Evolutionary conservation across 1,284 basidiomycete species (phyloP).

Genomic region (Malassezia brasiliensis): DNA sequence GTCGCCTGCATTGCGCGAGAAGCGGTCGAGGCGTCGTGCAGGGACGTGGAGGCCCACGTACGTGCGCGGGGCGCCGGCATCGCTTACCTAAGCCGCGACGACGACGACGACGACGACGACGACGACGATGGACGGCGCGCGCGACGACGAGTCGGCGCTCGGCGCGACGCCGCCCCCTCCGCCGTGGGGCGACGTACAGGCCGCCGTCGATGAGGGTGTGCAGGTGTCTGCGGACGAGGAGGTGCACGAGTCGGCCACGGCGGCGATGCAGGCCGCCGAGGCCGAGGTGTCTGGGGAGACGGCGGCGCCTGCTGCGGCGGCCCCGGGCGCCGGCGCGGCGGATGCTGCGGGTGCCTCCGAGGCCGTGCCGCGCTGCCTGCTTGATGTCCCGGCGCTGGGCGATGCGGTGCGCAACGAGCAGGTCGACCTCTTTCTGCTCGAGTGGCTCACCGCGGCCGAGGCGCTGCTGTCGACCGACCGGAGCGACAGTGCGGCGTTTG

Average conservation of each 20-base stretch:
- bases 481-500: neutral
- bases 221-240: neutral
- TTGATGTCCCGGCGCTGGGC: conserved; percentile 26
- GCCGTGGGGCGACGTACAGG: neutral
- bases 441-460: conserved; percentile 67
- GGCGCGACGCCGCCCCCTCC: neutral
- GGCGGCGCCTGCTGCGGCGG: neutral
- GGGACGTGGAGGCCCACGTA: too few species aligned
- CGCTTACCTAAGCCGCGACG: too few species aligned
- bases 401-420: conserved; percentile 58
- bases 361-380: conserved; percentile 4
- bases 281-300: neutral
- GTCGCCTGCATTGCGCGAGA: too few species aligned
- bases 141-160: neutral
- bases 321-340: too few species aligned
- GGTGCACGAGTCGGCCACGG: neutral
- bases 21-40: too few species aligned
- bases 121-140: neutral
- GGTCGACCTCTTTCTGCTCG: conserved; percentile 68
- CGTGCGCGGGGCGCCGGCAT: neutral
- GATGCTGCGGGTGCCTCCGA: neutral
- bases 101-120: neutral
- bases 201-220: neutral
- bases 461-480: conserved; percentile 53
- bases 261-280: neutral